Evolutionary conservation across 306 rosid genomes (phyloP), one percentile per base, ranked within the genome.

Genomic region (Sicyos baderoa): DNA sequence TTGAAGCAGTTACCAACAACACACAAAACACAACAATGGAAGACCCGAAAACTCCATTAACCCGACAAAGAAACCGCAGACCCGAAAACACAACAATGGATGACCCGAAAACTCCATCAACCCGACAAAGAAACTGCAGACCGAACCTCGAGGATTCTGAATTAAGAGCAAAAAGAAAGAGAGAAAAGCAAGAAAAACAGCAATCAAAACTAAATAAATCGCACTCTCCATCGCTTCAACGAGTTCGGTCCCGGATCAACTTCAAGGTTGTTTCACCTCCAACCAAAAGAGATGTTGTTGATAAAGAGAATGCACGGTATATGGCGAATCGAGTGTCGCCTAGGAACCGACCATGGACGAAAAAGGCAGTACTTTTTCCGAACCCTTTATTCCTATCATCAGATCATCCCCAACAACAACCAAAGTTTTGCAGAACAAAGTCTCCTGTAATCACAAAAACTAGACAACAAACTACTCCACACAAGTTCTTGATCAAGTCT

Each of bases 181-280:
- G 76, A 77, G 99, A 93, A 76, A 93, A 93, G 84, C 94, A 82
- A 80, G 74, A 81, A 23, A 90, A 77, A 73, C 32, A 12, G 1
- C 92, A 75, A 61, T 52, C 67, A 0, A 67, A 6, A 45, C 77
- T 76, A 71, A 65, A 70, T 7, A 83, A 76, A 4, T 75, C 74
- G 0, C 44, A 68, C 16, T 79, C 94, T 1, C 96, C 97, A 0
- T 29, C 69, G 3, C 94, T 89, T 72, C 87, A 83, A 76, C 71
- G 89, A 4, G 94, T 95, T 62, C 86, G 91, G 22, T 90, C 99
- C 12, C 84, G 86, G 53, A 93, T 90, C 76, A 86, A 87, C 76
- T 93, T 90, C 42, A 93, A 93, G 81, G 81, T 89, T 68, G 81
- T 89, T 65, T 93, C 98, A 14, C 97, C 96, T 61, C 93, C 91